These are phyloP conservation scores for Capillidium rhysosporum DNA, from an alignment of 371 early-diverging fungal species.

Conservation along the genomic window DNA sequence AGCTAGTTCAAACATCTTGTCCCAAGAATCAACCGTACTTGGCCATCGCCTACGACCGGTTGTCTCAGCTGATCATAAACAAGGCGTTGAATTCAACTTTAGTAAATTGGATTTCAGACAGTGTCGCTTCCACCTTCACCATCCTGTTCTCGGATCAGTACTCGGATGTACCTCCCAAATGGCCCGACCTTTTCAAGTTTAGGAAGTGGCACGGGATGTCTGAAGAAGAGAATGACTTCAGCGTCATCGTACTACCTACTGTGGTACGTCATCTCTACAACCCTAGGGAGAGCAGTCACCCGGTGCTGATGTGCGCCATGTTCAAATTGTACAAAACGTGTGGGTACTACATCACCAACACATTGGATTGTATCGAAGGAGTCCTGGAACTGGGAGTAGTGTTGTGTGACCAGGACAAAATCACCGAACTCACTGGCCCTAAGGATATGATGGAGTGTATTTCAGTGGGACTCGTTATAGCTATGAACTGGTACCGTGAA, in stretches of 20 bases:
- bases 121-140: constrained; percentile 36
- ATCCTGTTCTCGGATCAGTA: constrained; percentile 24
- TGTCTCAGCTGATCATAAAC: constrained; percentile 33
- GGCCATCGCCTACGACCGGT: constrained; percentile 48
- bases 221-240: constrained; percentile 16
- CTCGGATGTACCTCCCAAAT: neutral
- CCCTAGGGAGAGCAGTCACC: constrained; percentile 9
- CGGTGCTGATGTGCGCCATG: constrained; percentile 38
- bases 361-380: constrained; percentile 45
- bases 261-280: constrained; percentile 1
- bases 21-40: constrained; percentile 28
- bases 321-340: constrained; percentile 53
- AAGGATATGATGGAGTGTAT: neutral
- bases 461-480: neutral
- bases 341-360: constrained; percentile 29
- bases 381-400: constrained; percentile 43
- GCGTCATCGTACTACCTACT: neutral
- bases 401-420: constrained; percentile 18
- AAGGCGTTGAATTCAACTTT: constrained; percentile 27
- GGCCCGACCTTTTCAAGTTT: constrained; percentile 4
- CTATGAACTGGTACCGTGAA: constrained; percentile 38
- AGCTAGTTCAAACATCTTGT: constrained; percentile 2
- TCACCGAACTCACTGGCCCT: neutral
- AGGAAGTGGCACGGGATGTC: constrained; percentile 22
- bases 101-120: constrained; percentile 45